Conservation (phyloP, 2,329 filamentous ascomycete genomes). For the Xylaria sp. region DNA sequence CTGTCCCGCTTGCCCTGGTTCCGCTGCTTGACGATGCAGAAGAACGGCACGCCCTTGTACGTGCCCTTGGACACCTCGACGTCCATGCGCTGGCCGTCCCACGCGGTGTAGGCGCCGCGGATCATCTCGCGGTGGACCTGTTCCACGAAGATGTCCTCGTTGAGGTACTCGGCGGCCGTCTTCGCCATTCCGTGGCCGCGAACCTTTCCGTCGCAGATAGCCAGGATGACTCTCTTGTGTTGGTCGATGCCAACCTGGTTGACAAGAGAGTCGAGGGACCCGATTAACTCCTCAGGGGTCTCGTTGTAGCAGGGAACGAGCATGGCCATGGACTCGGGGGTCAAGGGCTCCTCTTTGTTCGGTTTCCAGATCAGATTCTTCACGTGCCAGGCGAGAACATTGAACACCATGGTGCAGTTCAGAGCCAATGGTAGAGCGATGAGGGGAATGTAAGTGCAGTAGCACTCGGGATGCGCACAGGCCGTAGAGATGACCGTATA, state of each 20-base stretch:
- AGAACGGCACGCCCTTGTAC: constrained; percentile 50
- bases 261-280: constrained; percentile 50
- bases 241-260: constrained; percentile 46
- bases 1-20: constrained; percentile 55
- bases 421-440: constrained; percentile 48
- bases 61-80: constrained; percentile 47
- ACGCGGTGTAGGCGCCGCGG: constrained; percentile 48
- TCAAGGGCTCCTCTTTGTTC: constrained; percentile 33
- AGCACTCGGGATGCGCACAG: constrained; percentile 45
- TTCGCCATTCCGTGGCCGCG: constrained; percentile 51
- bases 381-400: constrained; percentile 39
- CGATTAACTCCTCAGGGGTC: constrained; percentile 45
- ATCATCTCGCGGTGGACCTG: constrained; percentile 38
- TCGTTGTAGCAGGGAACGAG: constrained; percentile 55
- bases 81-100: constrained; percentile 51
- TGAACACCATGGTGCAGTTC: constrained; percentile 46
- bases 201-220: constrained; percentile 52
- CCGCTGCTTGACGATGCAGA: constrained; percentile 52
- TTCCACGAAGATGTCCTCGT: constrained; percentile 48
- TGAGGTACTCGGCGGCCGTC: constrained; percentile 51
- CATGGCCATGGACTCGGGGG: constrained; percentile 48
- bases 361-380: constrained; percentile 36
- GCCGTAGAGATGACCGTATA: constrained; percentile 36
- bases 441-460: constrained; percentile 48
- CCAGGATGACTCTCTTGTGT: constrained; percentile 48